phyloP scores from a whole-genome alignment of 2,329 filamentous ascomycete species.

The Fusarium sp. region DNA sequence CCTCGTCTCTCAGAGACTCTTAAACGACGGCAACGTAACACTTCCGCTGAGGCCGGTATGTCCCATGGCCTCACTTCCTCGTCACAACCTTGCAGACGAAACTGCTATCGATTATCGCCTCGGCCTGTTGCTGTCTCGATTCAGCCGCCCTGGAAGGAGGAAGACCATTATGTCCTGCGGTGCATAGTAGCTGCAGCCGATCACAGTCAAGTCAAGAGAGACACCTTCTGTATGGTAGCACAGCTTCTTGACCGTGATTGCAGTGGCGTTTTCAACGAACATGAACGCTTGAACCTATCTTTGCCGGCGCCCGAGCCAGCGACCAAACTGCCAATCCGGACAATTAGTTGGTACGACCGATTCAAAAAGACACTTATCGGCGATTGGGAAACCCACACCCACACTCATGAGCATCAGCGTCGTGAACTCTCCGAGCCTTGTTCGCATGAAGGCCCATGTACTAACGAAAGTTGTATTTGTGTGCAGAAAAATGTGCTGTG shows the following conservation, averaged over 20 bases:
- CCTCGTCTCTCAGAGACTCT: conserved; percentile 52
- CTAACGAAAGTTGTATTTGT: conserved; percentile 71
- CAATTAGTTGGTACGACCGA: conserved; percentile 68
- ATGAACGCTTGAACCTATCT: conserved; percentile 43
- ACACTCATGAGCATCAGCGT: conserved; percentile 66
- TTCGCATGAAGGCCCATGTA: conserved; percentile 76
- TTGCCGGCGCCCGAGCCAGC: conserved; percentile 43
- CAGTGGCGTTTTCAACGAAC: conserved; percentile 61
- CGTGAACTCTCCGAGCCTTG: conserved; percentile 74
- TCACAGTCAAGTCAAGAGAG: conserved; percentile 56
- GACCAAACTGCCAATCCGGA: conserved; percentile 57
- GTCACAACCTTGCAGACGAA: conserved; percentile 53
- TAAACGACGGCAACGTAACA: conserved; percentile 45
- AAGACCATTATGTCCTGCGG: conserved; percentile 62
- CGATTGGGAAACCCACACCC: conserved; percentile 68
- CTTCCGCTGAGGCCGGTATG: conserved; percentile 4
- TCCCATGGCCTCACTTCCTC: conserved; percentile 29
- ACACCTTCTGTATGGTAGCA: conserved; percentile 63
- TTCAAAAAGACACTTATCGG: conserved; percentile 65
- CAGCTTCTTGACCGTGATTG: conserved; percentile 65
- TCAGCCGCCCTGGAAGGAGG: conserved; percentile 60
- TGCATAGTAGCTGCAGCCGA: conserved; percentile 59
- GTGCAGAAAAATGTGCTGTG: conserved; percentile 72
- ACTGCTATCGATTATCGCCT: conserved; percentile 57
- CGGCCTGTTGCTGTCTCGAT: conserved; percentile 16